These are phyloP conservation scores for Mucuna pruriens DNA, from an alignment of 306 rosid species.

Conservation along the genomic window DNA sequence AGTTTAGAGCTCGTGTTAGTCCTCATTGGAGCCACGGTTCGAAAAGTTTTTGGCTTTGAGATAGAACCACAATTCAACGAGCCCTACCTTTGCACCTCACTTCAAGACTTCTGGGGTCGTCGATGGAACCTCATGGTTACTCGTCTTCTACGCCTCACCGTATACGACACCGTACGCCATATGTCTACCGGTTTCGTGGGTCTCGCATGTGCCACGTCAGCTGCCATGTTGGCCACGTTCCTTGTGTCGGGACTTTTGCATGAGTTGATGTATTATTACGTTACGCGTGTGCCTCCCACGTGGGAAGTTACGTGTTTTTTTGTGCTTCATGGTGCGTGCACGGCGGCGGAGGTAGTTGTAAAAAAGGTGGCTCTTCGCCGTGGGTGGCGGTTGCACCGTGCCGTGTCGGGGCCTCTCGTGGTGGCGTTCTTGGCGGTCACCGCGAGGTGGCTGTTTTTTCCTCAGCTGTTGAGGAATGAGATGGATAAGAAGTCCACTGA, in stretches of 20 bases:
- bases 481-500: slow-evolving; percentile 36
- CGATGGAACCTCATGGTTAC: slow-evolving; percentile 86
- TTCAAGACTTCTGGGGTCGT: slow-evolving; percentile 85
- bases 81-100: slow-evolving; percentile 66
- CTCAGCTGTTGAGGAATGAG: slow-evolving; percentile 61
- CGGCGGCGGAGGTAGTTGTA: slow-evolving; percentile 54
- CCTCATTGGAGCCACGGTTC: slow-evolving; percentile 41
- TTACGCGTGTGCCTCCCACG: slow-evolving; percentile 62
- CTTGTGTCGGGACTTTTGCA: slow-evolving; percentile 67
- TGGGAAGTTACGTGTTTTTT: slow-evolving; percentile 85
- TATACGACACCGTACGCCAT: slow-evolving; percentile 43
- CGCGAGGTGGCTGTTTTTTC: slow-evolving; percentile 60
- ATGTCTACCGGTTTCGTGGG: not conserved
- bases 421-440: slow-evolving; percentile 53
- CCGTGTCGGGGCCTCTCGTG: slow-evolving; percentile 46
- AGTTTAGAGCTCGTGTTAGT: slow-evolving; percentile 51
- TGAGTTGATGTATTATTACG: slow-evolving; percentile 60
- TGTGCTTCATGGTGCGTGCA: slow-evolving; percentile 60
- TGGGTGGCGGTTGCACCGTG: slow-evolving; percentile 49
- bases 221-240: slow-evolving; percentile 49
- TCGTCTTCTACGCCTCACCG: slow-evolving; percentile 48
- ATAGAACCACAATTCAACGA: slow-evolving; percentile 67
- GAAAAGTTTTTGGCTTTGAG: slow-evolving; percentile 46
- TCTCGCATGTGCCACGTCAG: not conserved
- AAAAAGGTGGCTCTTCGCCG: slow-evolving; percentile 41